These are phyloP conservation scores for Brassica hybrid DNA, from an alignment of 441 rosid species.

Conservation along the genomic window DNA sequence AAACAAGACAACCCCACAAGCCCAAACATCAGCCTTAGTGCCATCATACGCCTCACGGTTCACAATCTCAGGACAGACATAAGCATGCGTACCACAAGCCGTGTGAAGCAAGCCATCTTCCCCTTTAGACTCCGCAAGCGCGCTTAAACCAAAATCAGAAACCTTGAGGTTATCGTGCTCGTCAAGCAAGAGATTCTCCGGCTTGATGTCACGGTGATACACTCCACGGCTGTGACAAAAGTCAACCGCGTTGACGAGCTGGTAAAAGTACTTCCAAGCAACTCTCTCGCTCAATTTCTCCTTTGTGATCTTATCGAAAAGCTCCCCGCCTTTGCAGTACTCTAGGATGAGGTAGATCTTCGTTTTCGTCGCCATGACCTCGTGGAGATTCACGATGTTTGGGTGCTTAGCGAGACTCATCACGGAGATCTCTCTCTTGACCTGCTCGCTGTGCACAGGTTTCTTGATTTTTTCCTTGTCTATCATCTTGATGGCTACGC, in stretches of 20 bases:
- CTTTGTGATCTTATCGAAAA: slow-evolving; percentile 70
- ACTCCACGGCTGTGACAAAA: slow-evolving; percentile 79
- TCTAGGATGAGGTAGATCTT: slow-evolving; percentile 76
- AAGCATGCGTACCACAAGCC: slow-evolving; percentile 77
- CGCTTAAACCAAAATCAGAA: slow-evolving; percentile 82
- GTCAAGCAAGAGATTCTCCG: slow-evolving; percentile 76
- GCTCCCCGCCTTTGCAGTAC: slow-evolving; percentile 88
- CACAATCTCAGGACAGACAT: slow-evolving; percentile 83
- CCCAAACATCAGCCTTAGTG: slow-evolving; percentile 79
- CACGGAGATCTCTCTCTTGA: slow-evolving; percentile 80
- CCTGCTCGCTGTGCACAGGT: slow-evolving; percentile 66
- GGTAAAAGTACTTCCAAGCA: slow-evolving; percentile 71
- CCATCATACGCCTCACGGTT: slow-evolving; percentile 77
- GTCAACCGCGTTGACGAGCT: slow-evolving; percentile 74
- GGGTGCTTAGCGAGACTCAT: slow-evolving; percentile 84
- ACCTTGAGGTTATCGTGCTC: slow-evolving; percentile 76
- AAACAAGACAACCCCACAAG: slow-evolving; percentile 84
- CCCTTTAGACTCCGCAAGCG: slow-evolving; percentile 64
- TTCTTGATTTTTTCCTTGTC: slow-evolving; percentile 72
- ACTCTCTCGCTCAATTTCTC: slow-evolving; percentile 68
- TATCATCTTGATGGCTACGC: slow-evolving; percentile 79
- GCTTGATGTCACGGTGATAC: slow-evolving; percentile 83
- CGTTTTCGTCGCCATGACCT: slow-evolving; percentile 82
- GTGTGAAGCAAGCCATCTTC: slow-evolving; percentile 81
- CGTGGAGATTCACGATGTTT: slow-evolving; percentile 64